A percentile compares a stretch with the other conserved stretches of the same genome.
phyloP scores from a whole-genome alignment of 2,329 filamentous ascomycete genomes.

The Botrytis porri region DNA sequence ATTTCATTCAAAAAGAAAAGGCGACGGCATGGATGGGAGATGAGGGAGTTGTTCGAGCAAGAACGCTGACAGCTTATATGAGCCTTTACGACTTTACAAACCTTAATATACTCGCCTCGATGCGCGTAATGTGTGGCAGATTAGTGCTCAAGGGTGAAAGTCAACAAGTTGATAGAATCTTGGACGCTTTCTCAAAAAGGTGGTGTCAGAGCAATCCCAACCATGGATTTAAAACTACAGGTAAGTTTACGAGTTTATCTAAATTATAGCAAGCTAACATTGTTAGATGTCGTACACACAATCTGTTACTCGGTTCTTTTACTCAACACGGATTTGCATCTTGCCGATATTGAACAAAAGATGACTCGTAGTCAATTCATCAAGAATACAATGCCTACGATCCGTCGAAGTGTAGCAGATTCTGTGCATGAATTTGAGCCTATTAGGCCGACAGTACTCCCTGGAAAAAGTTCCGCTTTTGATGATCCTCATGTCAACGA shows the following conservation, averaged over 20 bases:
- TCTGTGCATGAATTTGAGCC: constrained; percentile 65
- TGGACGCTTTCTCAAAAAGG: constrained; percentile 81
- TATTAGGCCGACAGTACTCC: constrained; percentile 50
- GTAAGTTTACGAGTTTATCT: constrained; percentile 48
- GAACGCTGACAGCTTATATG: constrained; percentile 76
- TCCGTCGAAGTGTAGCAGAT: constrained; percentile 72
- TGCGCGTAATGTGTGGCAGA: constrained; percentile 78
- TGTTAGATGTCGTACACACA: constrained; percentile 84
- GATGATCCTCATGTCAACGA: constrained; percentile 24
- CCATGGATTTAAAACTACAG: constrained; percentile 86
- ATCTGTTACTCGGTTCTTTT: constrained; percentile 95
- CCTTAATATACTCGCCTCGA: constrained; percentile 72
- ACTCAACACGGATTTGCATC: constrained; percentile 90
- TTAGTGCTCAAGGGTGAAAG: constrained; percentile 86
- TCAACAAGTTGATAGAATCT: constrained; percentile 91
- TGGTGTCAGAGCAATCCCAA: constrained; percentile 94
- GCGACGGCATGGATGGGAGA: constrained; percentile 82
- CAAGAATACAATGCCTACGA: constrained; percentile 92
- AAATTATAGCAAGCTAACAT: constrained; percentile 21
- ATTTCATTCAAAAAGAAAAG: constrained; percentile 73
- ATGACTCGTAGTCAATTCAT: constrained; percentile 96
- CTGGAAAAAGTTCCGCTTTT: constrained; percentile 37
- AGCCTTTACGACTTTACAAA: constrained; percentile 83
- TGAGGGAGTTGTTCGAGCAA: constrained; percentile 56
- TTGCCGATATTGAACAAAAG: constrained; percentile 92